These are phyloP conservation scores for Colletotrichum sp. DNA, from an alignment of 2,329 filamentous ascomycete genomes.

Conservation along the genomic window DNA sequence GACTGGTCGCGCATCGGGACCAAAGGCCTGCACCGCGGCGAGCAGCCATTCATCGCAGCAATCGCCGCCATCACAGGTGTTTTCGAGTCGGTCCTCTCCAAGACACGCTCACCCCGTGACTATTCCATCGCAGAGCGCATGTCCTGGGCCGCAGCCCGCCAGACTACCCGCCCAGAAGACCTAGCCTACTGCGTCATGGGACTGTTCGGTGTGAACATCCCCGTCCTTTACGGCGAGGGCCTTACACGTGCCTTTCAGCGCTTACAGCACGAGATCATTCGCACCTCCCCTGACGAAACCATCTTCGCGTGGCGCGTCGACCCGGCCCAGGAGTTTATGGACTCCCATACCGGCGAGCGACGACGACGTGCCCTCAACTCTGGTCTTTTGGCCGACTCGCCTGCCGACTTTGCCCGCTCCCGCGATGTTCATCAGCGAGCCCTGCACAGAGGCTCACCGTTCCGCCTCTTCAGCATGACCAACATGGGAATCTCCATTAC, in stretches of 20 bases:
- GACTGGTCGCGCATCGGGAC: conserved; percentile 24
- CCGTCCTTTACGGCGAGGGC: conserved; percentile 31
- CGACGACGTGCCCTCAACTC: neutral
- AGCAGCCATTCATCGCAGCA: conserved; percentile 3
- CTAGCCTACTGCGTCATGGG: conserved; percentile 31
- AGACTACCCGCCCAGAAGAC: conserved; percentile 27
- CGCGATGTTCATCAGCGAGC: conserved; percentile 12
- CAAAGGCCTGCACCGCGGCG: neutral
- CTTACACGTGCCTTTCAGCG: conserved; percentile 24
- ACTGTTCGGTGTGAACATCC: conserved; percentile 30
- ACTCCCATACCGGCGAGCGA: conserved; percentile 1
- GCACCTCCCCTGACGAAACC: conserved; percentile 10
- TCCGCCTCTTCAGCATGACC: conserved; percentile 15
- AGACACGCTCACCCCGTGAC: conserved; percentile 11
- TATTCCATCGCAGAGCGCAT: conserved; percentile 29
- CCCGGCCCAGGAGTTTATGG: neutral
- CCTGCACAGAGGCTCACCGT: neutral
- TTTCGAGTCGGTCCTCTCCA: conserved; percentile 11
- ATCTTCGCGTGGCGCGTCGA: conserved; percentile 17
- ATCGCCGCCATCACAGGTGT: conserved; percentile 8
- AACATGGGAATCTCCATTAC: conserved; percentile 15
- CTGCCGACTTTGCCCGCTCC: conserved; percentile 7
- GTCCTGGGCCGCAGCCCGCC: conserved; percentile 29
- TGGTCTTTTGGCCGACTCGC: conserved; percentile 8
- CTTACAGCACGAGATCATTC: conserved; percentile 21